phyloP scores from a whole-genome alignment of 768 basidiomycete species.

The Tulasnella sp. region DNA sequence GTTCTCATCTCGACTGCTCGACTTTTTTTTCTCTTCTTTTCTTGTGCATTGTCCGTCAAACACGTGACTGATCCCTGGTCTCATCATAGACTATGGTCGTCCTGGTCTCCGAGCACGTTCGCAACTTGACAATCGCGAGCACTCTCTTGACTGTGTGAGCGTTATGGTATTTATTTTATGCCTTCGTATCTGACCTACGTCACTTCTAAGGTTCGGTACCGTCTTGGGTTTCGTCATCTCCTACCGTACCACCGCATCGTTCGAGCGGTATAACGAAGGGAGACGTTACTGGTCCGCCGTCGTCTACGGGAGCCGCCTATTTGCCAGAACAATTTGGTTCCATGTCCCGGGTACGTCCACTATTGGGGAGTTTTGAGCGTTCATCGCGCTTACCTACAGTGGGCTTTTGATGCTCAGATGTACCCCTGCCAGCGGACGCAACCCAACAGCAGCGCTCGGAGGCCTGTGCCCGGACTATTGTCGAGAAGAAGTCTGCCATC shows the following conservation, averaged over 20 bases:
- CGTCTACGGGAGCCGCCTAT: slow-evolving; percentile 23
- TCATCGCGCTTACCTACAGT: no score
- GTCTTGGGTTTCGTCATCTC: slow-evolving; percentile 67
- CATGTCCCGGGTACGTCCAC: slow-evolving; percentile 43
- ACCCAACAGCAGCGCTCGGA: slow-evolving; percentile 20
- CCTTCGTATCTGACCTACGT: neutral
- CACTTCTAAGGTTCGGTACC: slow-evolving; percentile 37
- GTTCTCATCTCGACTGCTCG: neutral
- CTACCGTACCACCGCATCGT: slow-evolving; percentile 19
- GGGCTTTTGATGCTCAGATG: no score
- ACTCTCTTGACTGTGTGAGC: slow-evolving; percentile 60
- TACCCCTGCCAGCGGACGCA: slow-evolving; percentile 17
- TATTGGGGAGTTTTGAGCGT: slow-evolving; percentile 21
- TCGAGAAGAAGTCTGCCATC: slow-evolving; percentile 59
- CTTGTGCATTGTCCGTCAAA: slow-evolving; percentile 31
- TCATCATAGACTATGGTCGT: neutral
- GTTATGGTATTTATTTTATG: neutral
- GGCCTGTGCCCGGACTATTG: slow-evolving; percentile 37
- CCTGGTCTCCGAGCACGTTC: slow-evolving; percentile 34
- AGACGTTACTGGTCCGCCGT: slow-evolving; percentile 58
- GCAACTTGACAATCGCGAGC: slow-evolving; percentile 35
- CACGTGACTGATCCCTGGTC: neutral
- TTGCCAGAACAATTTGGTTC: slow-evolving; percentile 46
- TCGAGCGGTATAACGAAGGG: slow-evolving; percentile 52
- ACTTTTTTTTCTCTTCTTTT: neutral